Evolutionary conservation across 176 grass and related monocot species (phyloP), one percentile per base, ranked within the genome.

Genomic region (Zizania latifolia): DNA sequence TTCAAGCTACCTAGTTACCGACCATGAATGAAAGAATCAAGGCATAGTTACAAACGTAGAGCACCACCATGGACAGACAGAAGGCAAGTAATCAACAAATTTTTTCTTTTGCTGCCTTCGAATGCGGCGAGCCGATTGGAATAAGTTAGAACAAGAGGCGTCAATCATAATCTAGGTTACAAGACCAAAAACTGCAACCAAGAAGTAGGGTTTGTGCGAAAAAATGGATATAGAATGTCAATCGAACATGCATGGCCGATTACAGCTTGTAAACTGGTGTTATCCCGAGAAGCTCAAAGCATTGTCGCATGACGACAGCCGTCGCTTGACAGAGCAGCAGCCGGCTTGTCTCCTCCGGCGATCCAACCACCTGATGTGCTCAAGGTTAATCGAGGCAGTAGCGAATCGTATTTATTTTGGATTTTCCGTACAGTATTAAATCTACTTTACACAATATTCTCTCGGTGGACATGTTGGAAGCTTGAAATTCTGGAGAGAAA

Each of bases 291-390:
- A 93, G 76, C 21, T 93, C 56, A 56, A 93, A 93, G 39, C 83
- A 89, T 16, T 86, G 84, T 0, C 81, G 65, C 90, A 89, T 89
- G 68, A 93, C 83, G 1, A 86, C 54, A 0, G 77, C 90, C 0
- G 90, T 89, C 1, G 90, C 90, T 65, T 89, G 75, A 34, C 90
- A 93, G 35, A 93, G 82, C 65, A 93, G 43, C 39, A 93, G 51
- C 16, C 90, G 74, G 62, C 86, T 89, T 2, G 77, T 62, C 71
- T 89, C 86, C 75, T 93, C 72, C 0, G 86, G 70, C 30, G 90
- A 89, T 23, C 90, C 90, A 11, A 86, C 81, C 81, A 93, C 90
- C 90, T 93, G 81, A 38, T 21, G 58, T 8, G 45, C 62, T 67
- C 12, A 27, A 40, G 14, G 14, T 40, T 39, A 55, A 64, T 26